A percentile compares a stretch with the other conserved stretches of the same genome.
phyloP scores from a whole-genome alignment of 352 stramenopile genomes.

The Globisporangium rhizosaccharum region DNA sequence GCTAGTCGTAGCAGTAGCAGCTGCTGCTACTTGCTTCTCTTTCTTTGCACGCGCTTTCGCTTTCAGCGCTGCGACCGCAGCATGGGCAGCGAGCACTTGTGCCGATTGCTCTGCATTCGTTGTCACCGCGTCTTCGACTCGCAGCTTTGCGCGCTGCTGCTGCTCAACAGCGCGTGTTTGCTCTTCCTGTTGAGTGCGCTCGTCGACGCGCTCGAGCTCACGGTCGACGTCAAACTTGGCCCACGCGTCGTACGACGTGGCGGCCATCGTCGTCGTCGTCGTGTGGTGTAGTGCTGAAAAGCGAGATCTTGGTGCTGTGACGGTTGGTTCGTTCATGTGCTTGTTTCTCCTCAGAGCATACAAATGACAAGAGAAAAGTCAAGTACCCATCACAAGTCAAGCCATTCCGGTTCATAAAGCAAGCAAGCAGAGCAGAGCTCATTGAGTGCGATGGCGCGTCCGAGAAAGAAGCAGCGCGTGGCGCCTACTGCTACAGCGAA shows the following conservation, averaged over 20 bases:
- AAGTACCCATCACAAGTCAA: too few relatives aligned
- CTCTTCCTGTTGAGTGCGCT: slow-evolving; percentile 22
- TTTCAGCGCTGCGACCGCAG: slow-evolving; percentile 60
- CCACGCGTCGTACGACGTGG: slow-evolving; percentile 51
- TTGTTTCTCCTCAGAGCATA: too few relatives aligned
- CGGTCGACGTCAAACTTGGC: slow-evolving; percentile 62
- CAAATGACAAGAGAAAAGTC: not conserved
- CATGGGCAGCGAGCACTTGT: slow-evolving; percentile 56
- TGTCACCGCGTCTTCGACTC: slow-evolving; percentile 38
- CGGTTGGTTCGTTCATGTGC: not conserved
- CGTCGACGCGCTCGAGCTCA: slow-evolving; percentile 52
- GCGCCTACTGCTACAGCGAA: too few relatives aligned
- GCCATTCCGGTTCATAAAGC: too few relatives aligned
- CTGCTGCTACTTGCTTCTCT: not conserved
- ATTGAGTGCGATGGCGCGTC: too few relatives aligned
- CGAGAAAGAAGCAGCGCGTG: too few relatives aligned
- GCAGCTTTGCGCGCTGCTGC: slow-evolving; percentile 39
- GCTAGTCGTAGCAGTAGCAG: not conserved
- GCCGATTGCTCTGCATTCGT: slow-evolving; percentile 42
- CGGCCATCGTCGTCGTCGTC: not conserved
- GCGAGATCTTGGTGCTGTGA: not conserved
- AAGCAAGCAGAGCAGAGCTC: too few relatives aligned
- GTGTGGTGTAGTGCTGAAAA: not conserved
- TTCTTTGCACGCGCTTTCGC: slow-evolving; percentile 5
- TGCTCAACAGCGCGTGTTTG: slow-evolving; percentile 27